Conservation (phyloP, 345 rosid genomes). For the Populus davidiana region DNA sequence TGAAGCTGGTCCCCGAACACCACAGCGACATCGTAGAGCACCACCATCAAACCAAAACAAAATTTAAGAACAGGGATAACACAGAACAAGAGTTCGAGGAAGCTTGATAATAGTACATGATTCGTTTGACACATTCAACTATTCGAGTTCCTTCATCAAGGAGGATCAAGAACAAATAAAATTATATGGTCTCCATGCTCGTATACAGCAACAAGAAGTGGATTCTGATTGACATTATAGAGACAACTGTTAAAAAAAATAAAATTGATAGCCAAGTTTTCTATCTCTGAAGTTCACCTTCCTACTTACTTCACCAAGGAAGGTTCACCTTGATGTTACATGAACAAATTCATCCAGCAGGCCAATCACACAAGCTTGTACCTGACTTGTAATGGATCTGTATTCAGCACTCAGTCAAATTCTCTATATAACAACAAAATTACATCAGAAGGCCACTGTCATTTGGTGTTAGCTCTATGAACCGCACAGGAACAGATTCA, state of each 20-base stretch:
- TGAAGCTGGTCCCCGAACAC: constrained; percentile 20
- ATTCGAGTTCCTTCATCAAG: background rate
- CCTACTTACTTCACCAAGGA: constrained; percentile 15
- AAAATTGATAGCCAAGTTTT: constrained; percentile 1
- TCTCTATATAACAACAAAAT: constrained; percentile 20
- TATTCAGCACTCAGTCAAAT: constrained; percentile 14
- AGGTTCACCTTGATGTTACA: constrained; percentile 23
- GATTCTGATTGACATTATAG: background rate
- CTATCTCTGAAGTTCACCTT: constrained; percentile 18
- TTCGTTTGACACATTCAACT: background rate
- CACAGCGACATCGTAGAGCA: background rate
- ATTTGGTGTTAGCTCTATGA: constrained; percentile 33
- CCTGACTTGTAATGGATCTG: constrained; percentile 18
- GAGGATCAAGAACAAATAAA: background rate
- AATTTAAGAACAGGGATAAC: constrained; percentile 12
- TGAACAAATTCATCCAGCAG: constrained; percentile 32
- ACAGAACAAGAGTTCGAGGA: background rate
- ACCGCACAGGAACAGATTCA: constrained; percentile 18
- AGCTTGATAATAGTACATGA: background rate
- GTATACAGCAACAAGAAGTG: background rate
- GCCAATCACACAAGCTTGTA: constrained; percentile 18
- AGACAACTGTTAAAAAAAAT: background rate
- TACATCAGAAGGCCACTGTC: constrained; percentile 23
- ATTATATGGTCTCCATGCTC: background rate
- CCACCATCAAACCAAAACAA: constrained; percentile 13